These are phyloP conservation scores for Blumeria hordei DNA, from an alignment of 2,329 filamentous ascomycete species.

Conservation along the genomic window DNA sequence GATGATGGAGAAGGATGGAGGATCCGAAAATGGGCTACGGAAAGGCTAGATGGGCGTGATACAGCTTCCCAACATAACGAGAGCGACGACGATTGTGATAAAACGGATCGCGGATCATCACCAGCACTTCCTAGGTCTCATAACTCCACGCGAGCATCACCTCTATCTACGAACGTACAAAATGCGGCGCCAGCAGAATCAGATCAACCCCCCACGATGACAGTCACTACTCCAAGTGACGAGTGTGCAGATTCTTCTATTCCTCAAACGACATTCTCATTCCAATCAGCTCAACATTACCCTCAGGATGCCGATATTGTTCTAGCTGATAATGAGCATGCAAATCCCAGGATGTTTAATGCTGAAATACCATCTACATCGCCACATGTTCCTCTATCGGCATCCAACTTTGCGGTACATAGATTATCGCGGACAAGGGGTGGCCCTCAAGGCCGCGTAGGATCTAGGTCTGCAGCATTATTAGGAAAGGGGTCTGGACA, in stretches of 20 bases:
- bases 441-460: conserved; percentile 9
- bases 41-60: conserved; percentile 41
- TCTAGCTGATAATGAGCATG: conserved; percentile 35
- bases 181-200: conserved; percentile 16
- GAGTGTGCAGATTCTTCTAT: conserved; percentile 4
- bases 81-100: conserved; percentile 38
- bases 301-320: conserved; percentile 33
- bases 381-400: conserved; percentile 7
- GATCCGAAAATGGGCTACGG: conserved; percentile 39
- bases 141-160: conserved; percentile 18
- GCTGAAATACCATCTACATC: conserved; percentile 8
- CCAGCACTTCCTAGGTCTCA: conserved; percentile 29
- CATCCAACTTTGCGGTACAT: conserved; percentile 10
- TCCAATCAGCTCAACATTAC: conserved; percentile 37
- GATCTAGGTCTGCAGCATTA: conserved; percentile 6
- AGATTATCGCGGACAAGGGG: conserved; percentile 12
- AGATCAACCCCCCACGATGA: conserved; percentile 16
- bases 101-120: conserved; percentile 33
- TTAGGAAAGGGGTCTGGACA: conserved; percentile 40
- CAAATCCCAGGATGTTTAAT: conserved; percentile 17
- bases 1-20: conserved; percentile 52
- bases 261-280: conserved; percentile 39
- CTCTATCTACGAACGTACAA: conserved; percentile 5
- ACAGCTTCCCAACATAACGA: conserved; percentile 28
- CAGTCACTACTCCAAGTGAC: conserved; percentile 2